A percentile compares a stretch with the other conserved stretches of the same genome.
These are phyloP conservation scores for Penicillium argentinense DNA, from an alignment of 495 filamentous ascomycete species.

Conservation along the genomic window DNA sequence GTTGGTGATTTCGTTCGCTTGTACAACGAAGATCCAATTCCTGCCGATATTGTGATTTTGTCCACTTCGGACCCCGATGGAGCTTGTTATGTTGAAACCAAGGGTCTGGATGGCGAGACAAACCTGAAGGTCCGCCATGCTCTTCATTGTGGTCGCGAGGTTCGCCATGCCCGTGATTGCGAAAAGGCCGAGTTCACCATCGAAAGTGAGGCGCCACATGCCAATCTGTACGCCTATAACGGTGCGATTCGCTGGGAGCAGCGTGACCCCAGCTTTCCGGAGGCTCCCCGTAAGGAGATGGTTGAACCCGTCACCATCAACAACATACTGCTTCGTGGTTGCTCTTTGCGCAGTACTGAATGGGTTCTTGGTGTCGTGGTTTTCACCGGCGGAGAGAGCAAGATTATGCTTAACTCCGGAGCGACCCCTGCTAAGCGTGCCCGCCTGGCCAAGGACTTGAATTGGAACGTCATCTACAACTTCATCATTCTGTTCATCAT, in stretches of 20 bases:
- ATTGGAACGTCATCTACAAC: conserved; percentile 98
- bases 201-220: conserved; percentile 87
- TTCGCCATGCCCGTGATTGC: conserved; percentile 90
- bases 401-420: conserved; percentile 99
- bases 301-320: conserved; percentile 92
- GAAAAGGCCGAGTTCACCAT: conserved; percentile 83
- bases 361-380: conserved; percentile 96
- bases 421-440: conserved; percentile 95
- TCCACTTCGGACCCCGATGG: conserved; percentile 94
- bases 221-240: conserved; percentile 92
- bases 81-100: conserved; percentile 96
- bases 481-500: conserved; percentile 87
- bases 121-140: conserved; percentile 96
- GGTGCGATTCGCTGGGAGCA: conserved; percentile 88
- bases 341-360: conserved; percentile 91
- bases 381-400: conserved; percentile 96
- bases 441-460: conserved; percentile 85
- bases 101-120: conserved; percentile 96
- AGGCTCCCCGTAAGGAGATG: conserved; percentile 67
- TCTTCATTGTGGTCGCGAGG: conserved; percentile 75
- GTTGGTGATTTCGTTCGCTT: conserved; percentile 97
- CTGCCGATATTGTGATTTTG: conserved; percentile 92
- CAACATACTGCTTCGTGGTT: conserved; percentile 90
- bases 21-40: conserved; percentile 94
- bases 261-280: conserved; percentile 58